Conservation (phyloP, 2,329 filamentous ascomycete genomes). For the Xylariaceae sp. region DNA sequence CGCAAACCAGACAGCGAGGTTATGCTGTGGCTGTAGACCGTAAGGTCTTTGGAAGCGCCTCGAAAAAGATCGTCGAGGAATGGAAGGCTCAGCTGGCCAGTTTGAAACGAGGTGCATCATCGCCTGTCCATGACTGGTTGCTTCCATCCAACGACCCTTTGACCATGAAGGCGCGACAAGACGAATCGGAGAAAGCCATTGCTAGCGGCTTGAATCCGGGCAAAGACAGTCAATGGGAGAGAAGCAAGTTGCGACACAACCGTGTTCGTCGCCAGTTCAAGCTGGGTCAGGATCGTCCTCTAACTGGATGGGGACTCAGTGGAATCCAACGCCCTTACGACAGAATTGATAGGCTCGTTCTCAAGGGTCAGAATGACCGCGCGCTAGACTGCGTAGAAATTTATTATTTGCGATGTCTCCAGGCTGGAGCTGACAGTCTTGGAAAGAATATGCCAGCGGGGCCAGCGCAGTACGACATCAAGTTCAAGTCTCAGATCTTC, state of each 20-base stretch:
- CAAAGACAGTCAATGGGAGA: slow-evolving; percentile 44
- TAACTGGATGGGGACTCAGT: slow-evolving; percentile 55
- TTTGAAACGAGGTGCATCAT: slow-evolving; percentile 54
- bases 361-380: slow-evolving; percentile 48
- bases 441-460: slow-evolving; percentile 10
- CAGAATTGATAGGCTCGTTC: slow-evolving; percentile 31
- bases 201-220: slow-evolving; percentile 23
- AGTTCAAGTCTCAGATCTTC: slow-evolving; percentile 42
- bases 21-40: slow-evolving; percentile 55
- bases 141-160: slow-evolving; percentile 49
- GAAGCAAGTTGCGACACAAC: slow-evolving; percentile 56
- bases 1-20: slow-evolving; percentile 59
- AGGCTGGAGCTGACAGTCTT: slow-evolving; percentile 24
- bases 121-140: slow-evolving; percentile 57
- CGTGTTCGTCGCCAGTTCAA: slow-evolving; percentile 44
- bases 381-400: slow-evolving; percentile 65
- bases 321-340: slow-evolving; percentile 37
- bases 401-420: slow-evolving; percentile 46
- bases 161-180: slow-evolving; percentile 46
- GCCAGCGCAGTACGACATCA: slow-evolving; percentile 43
- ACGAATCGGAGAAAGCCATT: slow-evolving; percentile 37
- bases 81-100: slow-evolving; percentile 43
- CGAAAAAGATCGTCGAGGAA: slow-evolving; percentile 25
- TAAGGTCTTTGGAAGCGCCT: slow-evolving; percentile 28
- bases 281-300: slow-evolving; percentile 50